Percentiles rank a stretch among this genome's conserved stretches.
Conservation (phyloP, 345 rosid genomes). For the Dipteronia sinensis region DNA sequence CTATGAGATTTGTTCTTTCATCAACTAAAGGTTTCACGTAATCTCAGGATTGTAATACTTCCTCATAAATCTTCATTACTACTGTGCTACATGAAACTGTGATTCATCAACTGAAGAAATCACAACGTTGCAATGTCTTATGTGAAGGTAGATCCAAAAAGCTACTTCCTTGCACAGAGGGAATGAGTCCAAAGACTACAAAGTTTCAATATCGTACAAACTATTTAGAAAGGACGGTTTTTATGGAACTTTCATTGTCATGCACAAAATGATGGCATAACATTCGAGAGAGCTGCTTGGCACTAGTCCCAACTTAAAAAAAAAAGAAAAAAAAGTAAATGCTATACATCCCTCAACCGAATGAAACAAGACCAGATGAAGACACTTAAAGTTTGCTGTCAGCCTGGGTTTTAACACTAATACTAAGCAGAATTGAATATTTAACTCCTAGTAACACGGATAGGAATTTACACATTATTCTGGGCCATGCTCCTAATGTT, state of each 20-base stretch:
- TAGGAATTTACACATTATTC: not conserved
- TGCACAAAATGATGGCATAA: not conserved
- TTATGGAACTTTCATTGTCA: not conserved
- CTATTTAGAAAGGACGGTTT: not conserved
- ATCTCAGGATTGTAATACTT: not conserved
- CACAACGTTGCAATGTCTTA: not conserved
- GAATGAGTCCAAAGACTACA: not conserved
- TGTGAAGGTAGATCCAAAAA: not conserved
- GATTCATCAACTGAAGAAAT: not conserved
- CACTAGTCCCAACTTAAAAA: too few species aligned
- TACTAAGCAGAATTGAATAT: not conserved
- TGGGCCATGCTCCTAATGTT: not conserved
- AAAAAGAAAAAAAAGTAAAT: not conserved
- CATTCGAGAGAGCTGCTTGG: not conserved
- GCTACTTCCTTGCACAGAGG: not conserved
- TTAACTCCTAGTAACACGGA: not conserved
- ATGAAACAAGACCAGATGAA: not conserved
- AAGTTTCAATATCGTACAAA: not conserved
- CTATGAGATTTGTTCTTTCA: not conserved
- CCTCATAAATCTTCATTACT: not conserved
- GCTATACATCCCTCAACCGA: not conserved
- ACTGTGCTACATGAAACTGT: not conserved
- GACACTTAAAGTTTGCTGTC: not conserved
- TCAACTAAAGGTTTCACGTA: not conserved
- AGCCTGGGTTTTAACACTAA: not conserved